Conservation (phyloP, 371 early-diverging fungal genomes). For the Funneliformis caledonium region DNA sequence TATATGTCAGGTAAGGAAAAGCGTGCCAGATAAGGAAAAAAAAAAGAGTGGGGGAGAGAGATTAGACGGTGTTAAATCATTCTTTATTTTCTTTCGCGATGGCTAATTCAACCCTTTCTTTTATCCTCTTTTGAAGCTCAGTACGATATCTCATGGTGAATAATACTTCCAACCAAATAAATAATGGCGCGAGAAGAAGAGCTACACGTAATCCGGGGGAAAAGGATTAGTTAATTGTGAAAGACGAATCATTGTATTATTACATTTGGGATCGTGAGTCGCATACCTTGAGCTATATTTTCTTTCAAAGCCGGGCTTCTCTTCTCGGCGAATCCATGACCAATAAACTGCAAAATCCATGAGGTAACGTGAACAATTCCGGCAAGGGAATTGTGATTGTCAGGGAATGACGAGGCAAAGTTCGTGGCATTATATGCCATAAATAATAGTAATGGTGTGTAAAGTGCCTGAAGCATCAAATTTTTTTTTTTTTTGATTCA, state of each 20-base stretch:
- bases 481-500: neutral
- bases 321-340: conserved; percentile 86
- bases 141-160: conserved; percentile 88
- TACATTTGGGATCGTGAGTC: neutral
- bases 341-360: conserved; percentile 91
- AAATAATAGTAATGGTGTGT: conserved; percentile 64
- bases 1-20: too few relatives aligned
- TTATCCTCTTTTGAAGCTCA: conserved; percentile 31
- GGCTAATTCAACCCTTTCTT: conserved; percentile 17
- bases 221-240: neutral
- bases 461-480: conserved; percentile 47
- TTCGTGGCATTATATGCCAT: conserved; percentile 64
- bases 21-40: too few relatives aligned
- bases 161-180: conserved; percentile 90
- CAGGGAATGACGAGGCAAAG: conserved; percentile 53
- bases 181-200: conserved; percentile 91
- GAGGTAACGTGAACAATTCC: conserved; percentile 64
- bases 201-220: conserved; percentile 52
- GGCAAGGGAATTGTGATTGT: conserved; percentile 58
- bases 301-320: conserved; percentile 90
- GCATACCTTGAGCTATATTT: conserved; percentile 77
- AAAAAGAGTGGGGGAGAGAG: too few relatives aligned
- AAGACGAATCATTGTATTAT: neutral
- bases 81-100: neutral
- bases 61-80: too few relatives aligned